phyloP scores from a whole-genome alignment of 2,329 filamentous ascomycete genomes.

The Didymella pinodella region DNA sequence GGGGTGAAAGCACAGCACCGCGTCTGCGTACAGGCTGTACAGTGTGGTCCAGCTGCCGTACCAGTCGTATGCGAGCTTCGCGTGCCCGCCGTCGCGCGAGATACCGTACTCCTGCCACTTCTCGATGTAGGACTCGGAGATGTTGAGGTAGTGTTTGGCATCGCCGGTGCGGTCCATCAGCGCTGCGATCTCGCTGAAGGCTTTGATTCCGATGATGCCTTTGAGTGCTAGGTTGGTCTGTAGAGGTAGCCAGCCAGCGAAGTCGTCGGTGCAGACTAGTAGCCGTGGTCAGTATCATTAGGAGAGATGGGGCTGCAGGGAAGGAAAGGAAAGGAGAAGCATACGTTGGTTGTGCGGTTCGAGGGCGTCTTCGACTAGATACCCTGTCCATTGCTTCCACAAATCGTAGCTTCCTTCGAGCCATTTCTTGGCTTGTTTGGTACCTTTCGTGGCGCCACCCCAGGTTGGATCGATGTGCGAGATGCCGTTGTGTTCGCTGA shows the following conservation, averaged over 20 bases:
- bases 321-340: constrained; percentile 16
- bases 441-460: constrained; percentile 63
- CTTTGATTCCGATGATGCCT: constrained; percentile 81
- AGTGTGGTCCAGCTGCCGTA: constrained; percentile 84
- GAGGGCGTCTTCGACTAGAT: constrained; percentile 76
- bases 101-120: constrained; percentile 77
- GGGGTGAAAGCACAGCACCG: constrained; percentile 80
- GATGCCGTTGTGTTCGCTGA: constrained; percentile 61
- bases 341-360: constrained; percentile 75
- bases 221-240: constrained; percentile 86
- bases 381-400: constrained; percentile 80
- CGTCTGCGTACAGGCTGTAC: constrained; percentile 85
- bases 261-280: constrained; percentile 80
- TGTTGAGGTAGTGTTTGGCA: constrained; percentile 67
- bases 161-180: constrained; percentile 67
- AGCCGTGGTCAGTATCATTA: not conserved
- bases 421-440: constrained; percentile 68
- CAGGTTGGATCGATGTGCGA: constrained; percentile 68
- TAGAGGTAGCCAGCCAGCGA: constrained; percentile 78
- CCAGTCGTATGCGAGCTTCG: constrained; percentile 81
- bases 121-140: constrained; percentile 71
- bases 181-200: constrained; percentile 75
- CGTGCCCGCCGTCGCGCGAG: constrained; percentile 72
- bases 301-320: not conserved
- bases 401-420: constrained; percentile 73